Evolutionary conservation across 495 filamentous ascomycete species (phyloP).

Genomic region (Hyaloscypha bicolor): DNA sequence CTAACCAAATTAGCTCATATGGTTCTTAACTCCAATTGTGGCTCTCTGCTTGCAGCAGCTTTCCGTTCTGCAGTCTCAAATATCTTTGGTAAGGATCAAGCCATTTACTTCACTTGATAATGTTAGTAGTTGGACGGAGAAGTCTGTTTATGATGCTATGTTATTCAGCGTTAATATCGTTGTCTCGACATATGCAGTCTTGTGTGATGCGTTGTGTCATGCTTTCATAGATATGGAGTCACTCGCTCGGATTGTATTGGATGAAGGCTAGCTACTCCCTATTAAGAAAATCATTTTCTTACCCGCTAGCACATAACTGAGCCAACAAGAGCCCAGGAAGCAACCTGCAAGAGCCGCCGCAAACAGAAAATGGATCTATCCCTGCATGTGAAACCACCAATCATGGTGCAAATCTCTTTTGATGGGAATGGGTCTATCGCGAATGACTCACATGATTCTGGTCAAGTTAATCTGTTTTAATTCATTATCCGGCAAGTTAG

Average conservation of each 20-base stretch:
- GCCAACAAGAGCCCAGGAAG: slow-evolving; percentile 63
- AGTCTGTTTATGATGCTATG: slow-evolving; percentile 69
- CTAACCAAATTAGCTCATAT: slow-evolving; percentile 58
- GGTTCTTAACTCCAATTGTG: slow-evolving; percentile 84
- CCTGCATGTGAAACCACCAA: slow-evolving; percentile 64
- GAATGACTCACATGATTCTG: slow-evolving; percentile 51
- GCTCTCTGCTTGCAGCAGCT: slow-evolving; percentile 73
- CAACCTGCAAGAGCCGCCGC: slow-evolving; percentile 59
- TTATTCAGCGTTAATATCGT: slow-evolving; percentile 68
- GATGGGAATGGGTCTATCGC: slow-evolving; percentile 38
- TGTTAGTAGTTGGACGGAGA: slow-evolving; percentile 74
- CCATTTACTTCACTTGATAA: slow-evolving; percentile 68
- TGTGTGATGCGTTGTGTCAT: slow-evolving; percentile 77
- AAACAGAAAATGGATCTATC: slow-evolving; percentile 69
- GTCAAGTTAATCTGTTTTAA: slow-evolving; percentile 45
- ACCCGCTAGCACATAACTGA: slow-evolving; percentile 66
- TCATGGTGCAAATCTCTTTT: slow-evolving; percentile 48
- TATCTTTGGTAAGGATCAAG: slow-evolving; percentile 62
- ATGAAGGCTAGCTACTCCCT: slow-evolving; percentile 67
- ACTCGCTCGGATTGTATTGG: slow-evolving; percentile 75
- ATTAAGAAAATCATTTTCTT: slow-evolving; percentile 5
- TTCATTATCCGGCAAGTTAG: no score
- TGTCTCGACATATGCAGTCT: slow-evolving; percentile 72
- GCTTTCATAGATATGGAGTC: slow-evolving; percentile 71
- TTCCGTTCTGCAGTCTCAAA: slow-evolving; percentile 58